Base-by-base conservation (phyloP, 2,329 filamentous ascomycete genomes). In the Endoconidiophora polonica region DNA sequence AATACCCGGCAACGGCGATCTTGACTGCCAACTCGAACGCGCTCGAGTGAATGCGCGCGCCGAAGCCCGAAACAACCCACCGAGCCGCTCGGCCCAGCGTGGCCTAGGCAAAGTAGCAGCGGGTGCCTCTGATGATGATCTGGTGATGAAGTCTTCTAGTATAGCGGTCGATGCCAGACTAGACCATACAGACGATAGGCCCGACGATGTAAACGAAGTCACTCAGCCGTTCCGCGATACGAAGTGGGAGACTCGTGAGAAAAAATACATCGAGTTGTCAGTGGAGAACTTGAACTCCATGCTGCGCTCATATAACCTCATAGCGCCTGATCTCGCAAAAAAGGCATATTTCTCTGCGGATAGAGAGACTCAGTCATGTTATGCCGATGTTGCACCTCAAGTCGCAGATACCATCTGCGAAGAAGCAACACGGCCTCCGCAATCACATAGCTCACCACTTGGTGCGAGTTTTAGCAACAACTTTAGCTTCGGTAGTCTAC, bases 311-410 rank as follows among this genome's bases (percentile, higher is more conserved):
- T 98, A 98, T 68, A 96, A 96, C 58, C 75, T 96, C 2, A 90
- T 94, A 79, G 90, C 91, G 0, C 91, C 91, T 0, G 81, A 86
- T 49, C 72, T 94, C 1, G 88, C 90, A 2, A 93, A 91, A 65
- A 94, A 94, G 63, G 86, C 90, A 0, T 96, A 96, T 63, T 87
- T 86, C 60, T 80, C 73, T 2, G 75, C 96, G 5, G 77, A 87
- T 42, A 77, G 90, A 45, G 91, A 98, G 65, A 71, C 96, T 14
- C 73, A 72, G 26, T 71, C 76, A 2, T 95, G 88, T 61, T 96
- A 80, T 60, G 83, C 86, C 0, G 88, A 94, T 54, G 81, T 94
- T 1, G 90, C 90, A 5, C 86, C 86, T 0, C 68, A 73, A 44
- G 64, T 96, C 3, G 76, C 86, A 0, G 70, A 73, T 2, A 79